Evolutionary conservation across 2,329 filamentous ascomycete genomes (phyloP).

Genomic region (Raffaelea albimanens): DNA sequence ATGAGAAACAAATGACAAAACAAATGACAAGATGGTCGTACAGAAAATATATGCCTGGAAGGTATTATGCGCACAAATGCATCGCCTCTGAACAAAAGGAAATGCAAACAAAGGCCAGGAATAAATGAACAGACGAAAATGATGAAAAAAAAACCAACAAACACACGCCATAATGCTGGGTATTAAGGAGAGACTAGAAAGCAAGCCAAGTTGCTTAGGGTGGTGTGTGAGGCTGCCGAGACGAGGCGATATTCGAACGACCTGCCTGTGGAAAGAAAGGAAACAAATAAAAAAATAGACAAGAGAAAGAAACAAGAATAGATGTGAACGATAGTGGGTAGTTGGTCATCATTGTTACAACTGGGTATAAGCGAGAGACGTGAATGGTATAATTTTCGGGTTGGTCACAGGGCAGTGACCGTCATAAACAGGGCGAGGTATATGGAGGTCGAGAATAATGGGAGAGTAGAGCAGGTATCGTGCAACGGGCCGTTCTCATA

Average conservation of each 20-base stretch:
- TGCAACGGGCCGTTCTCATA: conserved; percentile 1
- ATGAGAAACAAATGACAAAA: background rate
- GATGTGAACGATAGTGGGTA: background rate
- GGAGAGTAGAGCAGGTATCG: background rate
- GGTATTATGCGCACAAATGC: background rate
- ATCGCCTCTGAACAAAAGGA: background rate
- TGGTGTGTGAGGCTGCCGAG: background rate
- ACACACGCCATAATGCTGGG: conserved; percentile 6
- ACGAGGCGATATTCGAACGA: background rate
- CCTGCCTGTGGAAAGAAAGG: too few relatives aligned
- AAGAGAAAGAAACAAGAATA: background rate
- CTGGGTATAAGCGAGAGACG: conserved; percentile 9
- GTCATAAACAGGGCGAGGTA: background rate
- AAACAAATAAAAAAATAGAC: background rate
- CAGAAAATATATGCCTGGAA: background rate
- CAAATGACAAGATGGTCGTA: background rate
- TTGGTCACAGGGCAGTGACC: background rate
- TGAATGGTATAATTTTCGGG: background rate
- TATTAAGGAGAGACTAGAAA: conserved; percentile 1
- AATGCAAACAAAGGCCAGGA: background rate
- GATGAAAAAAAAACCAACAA: conserved; percentile 3
- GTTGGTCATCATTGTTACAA: background rate
- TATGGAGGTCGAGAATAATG: conserved; percentile 1
- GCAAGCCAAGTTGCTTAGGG: background rate
- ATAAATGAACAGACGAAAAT: conserved; percentile 2